Base-by-base conservation (phyloP, 2,329 filamentous ascomycete species). In the Cladosporium sp. region DNA sequence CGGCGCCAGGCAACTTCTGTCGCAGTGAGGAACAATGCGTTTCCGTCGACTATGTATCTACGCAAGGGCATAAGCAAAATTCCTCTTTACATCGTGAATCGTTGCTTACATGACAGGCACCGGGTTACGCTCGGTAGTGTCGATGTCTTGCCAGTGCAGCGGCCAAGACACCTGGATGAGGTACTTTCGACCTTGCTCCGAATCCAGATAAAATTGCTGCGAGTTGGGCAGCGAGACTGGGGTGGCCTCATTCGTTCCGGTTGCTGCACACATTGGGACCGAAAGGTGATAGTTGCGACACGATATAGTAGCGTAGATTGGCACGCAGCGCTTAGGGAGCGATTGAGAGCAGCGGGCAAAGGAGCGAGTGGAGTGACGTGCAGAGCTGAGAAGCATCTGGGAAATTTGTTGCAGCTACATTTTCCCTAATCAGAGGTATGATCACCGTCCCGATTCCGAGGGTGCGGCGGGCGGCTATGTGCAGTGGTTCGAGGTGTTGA, bases 1-100 rank as follows among this genome's bases (percentile, higher is more conserved):
- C 68, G 67, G 4, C 73, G 70, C 38, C 74, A 72, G 18, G 69
- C 67, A 12, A 69, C 60, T 24, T 76, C 73, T 15, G 71, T 72
- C 11, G 72, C 73, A 1, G 74, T 71, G 0, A 73, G 69, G 65
- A 74, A 71, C 30, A 73, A 55, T n/a, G 74, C 73, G 57, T 76
- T 76, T 1, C 73, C 73, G 54, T 76, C 74, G 7, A 74, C 70
- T 12, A 74, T 64, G 32, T 74, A 75, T 32, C 74, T 76, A 24
- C 15, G 30, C 8, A 30, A 2, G 3, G 2, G 26, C 12, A 47
- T 52, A 10, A 55, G 32, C 26, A 34, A 15, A 14, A 12, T 10
- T 18, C 34, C 8, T 30, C 2, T 4, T 7, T n/a, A 10, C 1
- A n/a, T 36, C 41, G 1, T 26, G 30, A 7, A 41, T 32, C 18